Percentiles rank a stretch among this genome's conserved stretches.
Conservation (phyloP, 306 rosid genomes). For the Cicer judaicum region DNA sequence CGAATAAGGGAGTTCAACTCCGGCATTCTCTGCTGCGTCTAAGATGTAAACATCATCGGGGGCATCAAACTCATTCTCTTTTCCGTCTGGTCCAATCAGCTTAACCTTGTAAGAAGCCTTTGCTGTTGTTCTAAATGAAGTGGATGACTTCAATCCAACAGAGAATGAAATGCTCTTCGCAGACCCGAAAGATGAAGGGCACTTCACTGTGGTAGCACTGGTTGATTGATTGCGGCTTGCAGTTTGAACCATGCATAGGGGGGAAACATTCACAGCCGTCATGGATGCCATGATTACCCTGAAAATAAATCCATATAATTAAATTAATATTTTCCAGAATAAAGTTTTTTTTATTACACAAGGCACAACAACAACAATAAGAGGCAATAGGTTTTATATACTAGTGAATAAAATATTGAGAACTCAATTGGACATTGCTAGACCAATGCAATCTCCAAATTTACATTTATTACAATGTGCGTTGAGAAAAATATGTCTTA, state of each 20-base stretch:
- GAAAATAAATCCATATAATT: conserved; percentile 46
- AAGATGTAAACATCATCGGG: conserved; percentile 71
- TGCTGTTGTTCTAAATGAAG: conserved; percentile 56
- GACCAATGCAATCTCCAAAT: conserved; percentile 14
- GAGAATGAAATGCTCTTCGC: conserved; percentile 54
- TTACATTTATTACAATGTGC: too few relatives aligned
- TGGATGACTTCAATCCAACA: conserved; percentile 67
- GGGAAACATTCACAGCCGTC: conserved; percentile 55
- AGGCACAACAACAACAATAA: not conserved
- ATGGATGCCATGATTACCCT: conserved; percentile 65
- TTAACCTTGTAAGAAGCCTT: conserved; percentile 79
- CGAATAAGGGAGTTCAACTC: conserved; percentile 81
- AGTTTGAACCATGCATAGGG: conserved; percentile 51
- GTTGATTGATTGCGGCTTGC: conserved; percentile 39
- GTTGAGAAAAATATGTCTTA: too few relatives aligned
- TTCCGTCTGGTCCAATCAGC: conserved; percentile 68
- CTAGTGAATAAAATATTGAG: not conserved
- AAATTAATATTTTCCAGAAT: conserved; percentile 31
- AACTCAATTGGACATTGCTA: conserved; percentile 15
- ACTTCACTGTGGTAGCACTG: conserved; percentile 49
- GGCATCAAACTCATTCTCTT: conserved; percentile 73
- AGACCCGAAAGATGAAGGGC: conserved; percentile 60
- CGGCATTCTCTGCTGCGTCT: conserved; percentile 80
- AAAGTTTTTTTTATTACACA: not conserved
- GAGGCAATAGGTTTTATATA: not conserved